phyloP scores from a whole-genome alignment of 306 rosid species.

The Malus sieversii region DNA sequence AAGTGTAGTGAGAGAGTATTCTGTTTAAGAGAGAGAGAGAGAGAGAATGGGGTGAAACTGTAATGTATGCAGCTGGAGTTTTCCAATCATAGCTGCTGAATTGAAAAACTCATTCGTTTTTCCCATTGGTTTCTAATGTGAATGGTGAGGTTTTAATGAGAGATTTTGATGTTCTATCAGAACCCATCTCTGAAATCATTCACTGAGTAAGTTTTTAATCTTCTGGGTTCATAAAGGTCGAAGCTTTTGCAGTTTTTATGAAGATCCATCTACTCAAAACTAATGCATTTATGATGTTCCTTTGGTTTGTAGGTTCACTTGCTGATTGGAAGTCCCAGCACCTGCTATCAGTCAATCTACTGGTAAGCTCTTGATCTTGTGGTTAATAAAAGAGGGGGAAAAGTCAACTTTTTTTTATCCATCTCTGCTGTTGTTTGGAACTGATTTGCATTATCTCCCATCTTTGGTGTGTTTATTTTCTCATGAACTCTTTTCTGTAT shows the following conservation, averaged over 20 bases:
- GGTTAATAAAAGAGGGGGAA: background rate
- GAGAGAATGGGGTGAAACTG: constrained; percentile 10
- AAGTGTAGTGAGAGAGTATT: constrained; percentile 1
- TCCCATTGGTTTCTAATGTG: constrained; percentile 29
- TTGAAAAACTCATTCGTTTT: background rate
- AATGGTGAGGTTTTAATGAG: constrained; percentile 17
- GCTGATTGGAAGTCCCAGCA: constrained; percentile 13
- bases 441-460: background rate
- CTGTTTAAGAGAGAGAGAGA: background rate
- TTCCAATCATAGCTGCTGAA: constrained; percentile 22
- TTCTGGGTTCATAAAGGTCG: constrained; percentile 10
- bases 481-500: background rate
- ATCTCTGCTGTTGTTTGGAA: background rate
- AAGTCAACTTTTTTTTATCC: background rate
- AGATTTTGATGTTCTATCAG: constrained; percentile 16
- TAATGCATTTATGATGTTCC: constrained; percentile 18
- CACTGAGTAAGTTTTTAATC: constrained; percentile 34
- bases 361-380: constrained; percentile 21
- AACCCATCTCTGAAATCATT: constrained; percentile 11
- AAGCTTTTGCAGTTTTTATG: constrained; percentile 11
- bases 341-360: background rate
- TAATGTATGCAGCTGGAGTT: constrained; percentile 30
- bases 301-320: constrained; percentile 27
- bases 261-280: constrained; percentile 12
- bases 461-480: background rate